phyloP scores from a whole-genome alignment of 495 filamentous ascomycete species.

The Ramalina peruviana region DNA sequence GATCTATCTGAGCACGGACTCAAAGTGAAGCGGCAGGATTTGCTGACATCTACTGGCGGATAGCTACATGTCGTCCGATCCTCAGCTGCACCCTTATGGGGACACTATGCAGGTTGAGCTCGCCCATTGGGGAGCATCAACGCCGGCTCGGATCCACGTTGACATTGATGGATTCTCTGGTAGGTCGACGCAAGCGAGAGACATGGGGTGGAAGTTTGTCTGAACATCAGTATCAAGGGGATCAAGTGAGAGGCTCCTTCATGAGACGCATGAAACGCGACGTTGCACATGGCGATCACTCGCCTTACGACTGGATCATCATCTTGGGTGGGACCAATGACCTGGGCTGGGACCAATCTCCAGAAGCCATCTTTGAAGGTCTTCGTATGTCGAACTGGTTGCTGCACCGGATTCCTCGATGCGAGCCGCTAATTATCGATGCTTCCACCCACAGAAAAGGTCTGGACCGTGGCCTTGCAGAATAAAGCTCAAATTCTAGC shows the following conservation, averaged over 20 bases:
- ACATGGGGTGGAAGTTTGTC: neutral
- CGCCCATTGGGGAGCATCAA: slow-evolving; percentile 1
- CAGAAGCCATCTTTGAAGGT: slow-evolving; percentile 25
- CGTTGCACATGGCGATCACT: slow-evolving; percentile 22
- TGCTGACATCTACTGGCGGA: no score
- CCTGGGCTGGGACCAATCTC: slow-evolving; percentile 26
- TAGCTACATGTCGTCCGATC: slow-evolving; percentile 18
- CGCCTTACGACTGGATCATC: slow-evolving; percentile 29
- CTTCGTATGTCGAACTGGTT: slow-evolving; percentile 20
- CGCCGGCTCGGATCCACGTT: slow-evolving; percentile 13
- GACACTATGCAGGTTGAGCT: slow-evolving; percentile 18
- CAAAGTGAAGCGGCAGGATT: no score
- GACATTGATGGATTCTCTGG: slow-evolving; percentile 33
- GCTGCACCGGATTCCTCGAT: slow-evolving; percentile 22
- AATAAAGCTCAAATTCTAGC: slow-evolving; percentile 40
- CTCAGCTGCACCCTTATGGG: slow-evolving; percentile 38
- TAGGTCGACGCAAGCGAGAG: neutral
- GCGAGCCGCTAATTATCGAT: slow-evolving; percentile 31
- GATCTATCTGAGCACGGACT: no score
- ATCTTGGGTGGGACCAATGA: slow-evolving; percentile 50
- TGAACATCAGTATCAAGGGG: slow-evolving; percentile 16
- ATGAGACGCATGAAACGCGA: slow-evolving; percentile 30
- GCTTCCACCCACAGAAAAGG: slow-evolving; percentile 20
- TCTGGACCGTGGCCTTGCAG: slow-evolving; percentile 34
- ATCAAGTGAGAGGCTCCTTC: slow-evolving; percentile 34